Evolutionary conservation across 163 green algal genomes (phyloP), one percentile per base, ranked within the genome.

Genomic region (Chlorella variabilis): DNA sequence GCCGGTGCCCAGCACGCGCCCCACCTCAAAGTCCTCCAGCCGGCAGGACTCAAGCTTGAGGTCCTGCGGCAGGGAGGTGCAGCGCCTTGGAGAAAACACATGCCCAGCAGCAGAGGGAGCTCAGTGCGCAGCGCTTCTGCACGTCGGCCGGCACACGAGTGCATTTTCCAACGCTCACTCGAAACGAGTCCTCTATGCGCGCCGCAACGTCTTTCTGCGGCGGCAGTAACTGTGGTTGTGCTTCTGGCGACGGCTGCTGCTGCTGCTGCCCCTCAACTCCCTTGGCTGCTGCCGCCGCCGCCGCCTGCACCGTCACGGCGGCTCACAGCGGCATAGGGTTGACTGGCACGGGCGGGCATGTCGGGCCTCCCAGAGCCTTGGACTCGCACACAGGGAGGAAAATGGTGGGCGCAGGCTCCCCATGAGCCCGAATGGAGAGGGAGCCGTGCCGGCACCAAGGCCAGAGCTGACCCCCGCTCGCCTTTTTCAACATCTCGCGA

Each of bases 1-100:
- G 77, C 90, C 88, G 4, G 87, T 90, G 51, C 92, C 92, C 66
- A 93, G 67, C 2, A 93, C 73, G 5, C 29, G 62, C 6, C 86
- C 84, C 33, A 92, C 41, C 27, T 85, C 66, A 48, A 92, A 94
- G 74, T 94, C 89, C 21, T 76, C 51, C 3, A 83, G 49, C 18
- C 33, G 42, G 59, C 75, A 81, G 23, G 58, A n/a, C 2, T 71
- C 75, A 17, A 81, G 41, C 59, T 71, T 71, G 25, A 81, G 59
- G 7, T 39, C 56, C 56, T 80, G 73, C 25, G 31, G 15, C 17
- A 4, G 11, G 31, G 15, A 39, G 29, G 2, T n/a, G n/a, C n/a
- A n/a, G n/a, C n/a, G n/a, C n/a, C n/a, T n/a, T n/a, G 58, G 17
- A 31, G 58, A 3, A 66, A 4, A 11, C 9, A 34, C 25, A 31